Percentiles rank a stretch among this genome's conserved stretches.
Conservation (phyloP, 2,329 filamentous ascomycete genomes). For the Fusarium pilosicola region DNA sequence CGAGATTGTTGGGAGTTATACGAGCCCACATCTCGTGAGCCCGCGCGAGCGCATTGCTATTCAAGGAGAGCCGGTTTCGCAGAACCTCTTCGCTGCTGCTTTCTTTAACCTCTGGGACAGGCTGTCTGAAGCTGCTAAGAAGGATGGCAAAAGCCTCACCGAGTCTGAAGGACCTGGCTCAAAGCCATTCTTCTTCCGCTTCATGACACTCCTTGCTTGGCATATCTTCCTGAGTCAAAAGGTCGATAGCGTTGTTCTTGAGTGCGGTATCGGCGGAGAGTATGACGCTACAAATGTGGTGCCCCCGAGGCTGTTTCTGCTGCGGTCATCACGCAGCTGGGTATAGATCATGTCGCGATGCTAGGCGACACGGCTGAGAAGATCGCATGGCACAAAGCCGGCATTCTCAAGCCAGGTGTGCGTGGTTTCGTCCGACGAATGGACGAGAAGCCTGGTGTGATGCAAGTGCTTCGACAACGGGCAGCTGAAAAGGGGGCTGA, state of each 20-base stretch:
- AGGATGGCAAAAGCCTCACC: conserved; percentile 49
- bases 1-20: conserved; percentile 76
- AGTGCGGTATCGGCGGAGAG: conserved; percentile 94
- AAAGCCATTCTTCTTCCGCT: conserved; percentile 94
- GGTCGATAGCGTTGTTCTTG: conserved; percentile 82
- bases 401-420: conserved; percentile 78
- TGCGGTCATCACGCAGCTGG: conserved; percentile 80
- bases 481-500: conserved; percentile 64
- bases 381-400: conserved; percentile 92
- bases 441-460: conserved; percentile 49
- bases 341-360: conserved; percentile 86
- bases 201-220: conserved; percentile 87
- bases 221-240: conserved; percentile 82
- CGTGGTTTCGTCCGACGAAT: conserved; percentile 49
- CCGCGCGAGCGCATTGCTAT: conserved; percentile 88
- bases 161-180: conserved; percentile 64
- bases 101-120: conserved; percentile 88
- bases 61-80: conserved; percentile 75
- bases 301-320: conserved; percentile 69
- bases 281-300: conserved; percentile 93
- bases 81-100: conserved; percentile 75
- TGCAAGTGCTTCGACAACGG: conserved; percentile 67
- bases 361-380: conserved; percentile 81
- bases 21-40: conserved; percentile 84
- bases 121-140: conserved; percentile 54